phyloP scores from a whole-genome alignment of 352 stramenopile genomes.

The Phytophthora sojae region DNA sequence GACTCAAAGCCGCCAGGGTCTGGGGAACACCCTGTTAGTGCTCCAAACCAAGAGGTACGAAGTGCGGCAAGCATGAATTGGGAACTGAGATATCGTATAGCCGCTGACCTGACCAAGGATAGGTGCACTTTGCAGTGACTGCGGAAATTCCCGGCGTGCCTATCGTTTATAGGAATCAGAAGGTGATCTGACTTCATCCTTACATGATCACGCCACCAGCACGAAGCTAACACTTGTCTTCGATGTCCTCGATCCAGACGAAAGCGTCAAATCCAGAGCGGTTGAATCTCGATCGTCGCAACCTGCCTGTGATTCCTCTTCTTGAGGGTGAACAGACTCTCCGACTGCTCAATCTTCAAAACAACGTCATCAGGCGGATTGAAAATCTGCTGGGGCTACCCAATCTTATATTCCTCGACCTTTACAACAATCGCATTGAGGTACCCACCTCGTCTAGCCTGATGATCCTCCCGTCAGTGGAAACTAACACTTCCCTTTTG shows the following conservation, averaged over 20 bases:
- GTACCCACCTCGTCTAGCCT: slow-evolving; percentile 24
- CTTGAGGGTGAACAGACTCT: slow-evolving; percentile 92
- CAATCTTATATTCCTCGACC: slow-evolving; percentile 93
- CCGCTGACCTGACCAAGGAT: slow-evolving; percentile 44
- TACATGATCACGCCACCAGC: not conserved
- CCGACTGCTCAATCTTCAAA: slow-evolving; percentile 92
- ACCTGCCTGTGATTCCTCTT: slow-evolving; percentile 79
- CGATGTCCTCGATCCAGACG: slow-evolving; percentile 32
- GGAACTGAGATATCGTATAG: not conserved
- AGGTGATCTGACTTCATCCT: slow-evolving; percentile 35
- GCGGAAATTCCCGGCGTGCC: slow-evolving; percentile 70
- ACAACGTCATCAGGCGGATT: slow-evolving; percentile 90
- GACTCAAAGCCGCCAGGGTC: slow-evolving; percentile 2
- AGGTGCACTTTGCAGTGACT: slow-evolving; percentile 85
- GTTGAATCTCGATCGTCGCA: slow-evolving; percentile 91
- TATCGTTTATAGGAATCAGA: slow-evolving; percentile 78
- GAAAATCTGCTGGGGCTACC: slow-evolving; percentile 85
- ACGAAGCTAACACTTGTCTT: not conserved
- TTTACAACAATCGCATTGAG: slow-evolving; percentile 94
- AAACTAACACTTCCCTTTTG: not conserved
- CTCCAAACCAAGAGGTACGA: slow-evolving; percentile 55
- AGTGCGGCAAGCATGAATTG: not conserved
- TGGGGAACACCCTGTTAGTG: slow-evolving; percentile 23
- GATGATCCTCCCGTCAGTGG: not conserved
- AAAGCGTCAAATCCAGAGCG: slow-evolving; percentile 80